Conservation (phyloP, 148 eudicot species). For the Rhododendron ferrugineum region DNA sequence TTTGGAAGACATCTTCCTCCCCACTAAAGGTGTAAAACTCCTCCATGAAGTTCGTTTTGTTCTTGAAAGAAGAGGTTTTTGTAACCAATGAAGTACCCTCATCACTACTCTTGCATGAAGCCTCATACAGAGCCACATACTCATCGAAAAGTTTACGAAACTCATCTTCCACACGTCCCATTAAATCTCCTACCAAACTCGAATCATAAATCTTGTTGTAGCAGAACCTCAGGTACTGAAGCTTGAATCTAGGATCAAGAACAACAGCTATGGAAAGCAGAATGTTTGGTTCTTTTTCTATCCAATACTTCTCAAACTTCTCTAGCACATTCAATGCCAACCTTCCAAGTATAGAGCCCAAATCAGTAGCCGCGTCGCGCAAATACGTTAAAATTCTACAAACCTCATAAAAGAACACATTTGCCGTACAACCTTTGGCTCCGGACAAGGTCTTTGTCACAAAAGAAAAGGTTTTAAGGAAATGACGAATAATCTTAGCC, state of each 20-base stretch:
- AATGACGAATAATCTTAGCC: neutral
- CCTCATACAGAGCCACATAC: slow-evolving; percentile 10
- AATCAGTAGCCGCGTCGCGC: neutral
- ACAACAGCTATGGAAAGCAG: slow-evolving; percentile 15
- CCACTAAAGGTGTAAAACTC: slow-evolving; percentile 16
- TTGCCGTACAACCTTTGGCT: neutral
- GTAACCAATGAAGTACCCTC: neutral
- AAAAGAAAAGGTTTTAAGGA: neutral
- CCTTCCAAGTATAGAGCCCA: slow-evolving; percentile 1
- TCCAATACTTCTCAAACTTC: slow-evolving; percentile 9
- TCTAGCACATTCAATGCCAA: neutral
- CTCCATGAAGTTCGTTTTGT: slow-evolving; percentile 5
- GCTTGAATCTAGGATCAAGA: slow-evolving; percentile 19
- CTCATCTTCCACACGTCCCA: neutral
- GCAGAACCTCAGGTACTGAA: slow-evolving; percentile 12
- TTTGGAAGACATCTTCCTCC: slow-evolving; percentile 12
- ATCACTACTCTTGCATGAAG: neutral
- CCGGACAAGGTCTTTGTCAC: neutral
- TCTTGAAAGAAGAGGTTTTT: slow-evolving; percentile 3
- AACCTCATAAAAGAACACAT: slow-evolving; percentile 1
- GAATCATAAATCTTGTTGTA: slow-evolving; percentile 18
- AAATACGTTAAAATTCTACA: neutral
- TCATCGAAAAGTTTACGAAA: slow-evolving; percentile 16
- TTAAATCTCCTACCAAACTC: slow-evolving; percentile 8
- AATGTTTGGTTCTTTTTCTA: slow-evolving; percentile 13